Conservation (phyloP, 2,329 filamentous ascomycete genomes). For the Pseudomassariella vexata region DNA sequence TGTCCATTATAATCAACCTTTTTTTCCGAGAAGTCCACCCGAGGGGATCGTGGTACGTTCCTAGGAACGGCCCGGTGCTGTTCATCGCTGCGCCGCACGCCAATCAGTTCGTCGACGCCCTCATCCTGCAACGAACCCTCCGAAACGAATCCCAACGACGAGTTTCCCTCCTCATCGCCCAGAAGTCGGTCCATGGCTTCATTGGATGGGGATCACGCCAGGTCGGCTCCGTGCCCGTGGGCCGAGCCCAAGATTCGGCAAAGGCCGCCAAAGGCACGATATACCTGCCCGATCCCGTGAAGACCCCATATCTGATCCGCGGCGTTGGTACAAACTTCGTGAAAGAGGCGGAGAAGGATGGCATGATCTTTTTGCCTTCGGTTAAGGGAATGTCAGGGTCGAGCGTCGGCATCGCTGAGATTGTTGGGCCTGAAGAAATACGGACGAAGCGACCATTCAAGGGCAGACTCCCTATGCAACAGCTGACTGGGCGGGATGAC, state of each 20-base stretch:
- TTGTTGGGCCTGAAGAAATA: slow-evolving; percentile 74
- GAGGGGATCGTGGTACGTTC: slow-evolving; percentile 90
- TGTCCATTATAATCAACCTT: slow-evolving; percentile 82
- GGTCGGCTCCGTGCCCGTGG: slow-evolving; percentile 88
- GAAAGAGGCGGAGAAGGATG: slow-evolving; percentile 67
- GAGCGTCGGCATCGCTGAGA: slow-evolving; percentile 77
- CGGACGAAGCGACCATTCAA: slow-evolving; percentile 84
- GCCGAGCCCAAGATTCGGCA: slow-evolving; percentile 82
- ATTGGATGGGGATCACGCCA: slow-evolving; percentile 81
- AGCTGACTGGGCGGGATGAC: slow-evolving; percentile 76
- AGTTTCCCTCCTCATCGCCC: slow-evolving; percentile 87
- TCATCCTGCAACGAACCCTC: slow-evolving; percentile 87
- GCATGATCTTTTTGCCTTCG: slow-evolving; percentile 80
- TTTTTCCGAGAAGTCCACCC: slow-evolving; percentile 99
- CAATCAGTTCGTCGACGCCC: slow-evolving; percentile 93
- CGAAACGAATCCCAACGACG: slow-evolving; percentile 82
- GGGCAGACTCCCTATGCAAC: slow-evolving; percentile 65
- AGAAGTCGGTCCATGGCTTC: slow-evolving; percentile 92
- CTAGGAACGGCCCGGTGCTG: slow-evolving; percentile 79
- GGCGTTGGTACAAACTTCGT: slow-evolving; percentile 80
- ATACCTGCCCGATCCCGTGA: slow-evolving; percentile 82
- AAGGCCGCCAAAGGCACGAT: slow-evolving; percentile 74
- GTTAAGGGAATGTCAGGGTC: slow-evolving; percentile 71
- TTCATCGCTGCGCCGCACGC: slow-evolving; percentile 96
- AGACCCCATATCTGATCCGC: slow-evolving; percentile 75